A percentile compares a stretch with the other conserved stretches of the same genome.
Evolutionary conservation across 2,329 filamentous ascomycete genomes (phyloP).

Genomic region (Neopestalotiopsis clavispora): DNA sequence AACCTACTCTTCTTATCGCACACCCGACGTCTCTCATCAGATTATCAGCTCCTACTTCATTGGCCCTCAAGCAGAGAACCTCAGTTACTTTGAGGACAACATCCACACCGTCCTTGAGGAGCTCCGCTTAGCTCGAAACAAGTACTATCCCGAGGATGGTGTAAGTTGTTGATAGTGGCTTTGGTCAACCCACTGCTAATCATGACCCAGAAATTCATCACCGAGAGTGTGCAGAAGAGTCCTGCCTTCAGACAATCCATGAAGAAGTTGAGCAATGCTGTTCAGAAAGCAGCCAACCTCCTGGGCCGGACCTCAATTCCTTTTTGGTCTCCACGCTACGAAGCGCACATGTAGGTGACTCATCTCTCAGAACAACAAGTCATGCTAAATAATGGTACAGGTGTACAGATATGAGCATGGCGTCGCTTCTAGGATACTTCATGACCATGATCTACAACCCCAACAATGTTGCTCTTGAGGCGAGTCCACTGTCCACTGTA

Average conservation of each 20-base stretch:
- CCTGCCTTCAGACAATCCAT: conserved; percentile 38
- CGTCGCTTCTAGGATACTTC: conserved; percentile 49
- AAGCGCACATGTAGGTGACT: conserved; percentile 56
- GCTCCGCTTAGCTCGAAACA: conserved; percentile 36
- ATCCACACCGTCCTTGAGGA: conserved; percentile 45
- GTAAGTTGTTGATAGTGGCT: conserved; percentile 34
- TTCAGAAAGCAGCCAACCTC: conserved; percentile 40
- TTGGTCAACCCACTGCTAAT: too few species aligned
- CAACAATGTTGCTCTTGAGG: conserved; percentile 53
- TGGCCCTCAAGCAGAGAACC: conserved; percentile 47
- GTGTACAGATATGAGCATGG: conserved; percentile 46
- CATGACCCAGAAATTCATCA: conserved; percentile 39
- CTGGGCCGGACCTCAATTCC: conserved; percentile 49
- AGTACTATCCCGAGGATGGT: conserved; percentile 42
- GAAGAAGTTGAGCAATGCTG: conserved; percentile 38
- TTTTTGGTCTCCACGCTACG: conserved; percentile 52
- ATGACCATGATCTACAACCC: conserved; percentile 57
- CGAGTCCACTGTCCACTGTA: conserved; percentile 48
- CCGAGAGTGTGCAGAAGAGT: conserved; percentile 38
- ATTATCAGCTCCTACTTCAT: conserved; percentile 47
- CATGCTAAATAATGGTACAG: conserved; percentile 18
- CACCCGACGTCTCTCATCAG: conserved; percentile 32
- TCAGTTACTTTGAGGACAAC: conserved; percentile 43
- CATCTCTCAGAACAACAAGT: too few species aligned
- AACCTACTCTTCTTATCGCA: conserved; percentile 13